Base-by-base conservation (phyloP, 768 basidiomycete genomes). In the Pholiota conissans region DNA sequence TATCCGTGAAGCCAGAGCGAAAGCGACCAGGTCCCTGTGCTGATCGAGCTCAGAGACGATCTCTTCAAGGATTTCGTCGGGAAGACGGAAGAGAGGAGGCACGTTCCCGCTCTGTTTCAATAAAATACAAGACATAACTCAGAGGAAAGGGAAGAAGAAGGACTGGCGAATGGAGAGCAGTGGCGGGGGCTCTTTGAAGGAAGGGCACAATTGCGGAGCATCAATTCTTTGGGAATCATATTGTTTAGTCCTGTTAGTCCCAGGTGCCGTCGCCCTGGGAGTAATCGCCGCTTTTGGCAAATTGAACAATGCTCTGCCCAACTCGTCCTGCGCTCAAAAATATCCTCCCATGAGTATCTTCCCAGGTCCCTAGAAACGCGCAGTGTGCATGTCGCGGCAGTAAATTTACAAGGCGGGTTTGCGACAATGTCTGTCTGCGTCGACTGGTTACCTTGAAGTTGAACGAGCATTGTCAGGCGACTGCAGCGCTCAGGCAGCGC, bases 61-160 rank as follows among this genome's bases (percentile, higher is more conserved):
- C 46, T 76, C 72, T 56, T 81, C 79, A 32, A 80, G 71, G 27
- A 81, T 72, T 69, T 83, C 82, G 16, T 71, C 71, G 2, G 81
- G 79, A 26, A 82, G 76, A 26, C 60, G 64, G 14, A 76, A 66
- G 49, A 80, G 62, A 42, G 69, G 56, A 22, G 69, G 61, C 45
- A 62, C 52, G n/a, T 52, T 61, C 50, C 46, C 35, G 52, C 58
- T 57, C 39, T 65, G 64, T 46, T 60, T 64, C 58, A 62, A n/a
- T 30, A 49, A 42, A 55, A 64, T 64, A 50, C 52, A 45, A 42
- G 61, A 61, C 68, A 69, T 69, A 46, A 18, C 22, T 35, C 26
- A 46, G 54, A 40, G 50, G 55, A 59, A 59, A 61, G 46, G 42
- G 60, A 59, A 54, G 63, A 56, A 63, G 58, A 48, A 56, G 50